phyloP scores from a whole-genome alignment of 2,329 filamentous ascomycete species.

The Aspergillus pseudoterreus region DNA sequence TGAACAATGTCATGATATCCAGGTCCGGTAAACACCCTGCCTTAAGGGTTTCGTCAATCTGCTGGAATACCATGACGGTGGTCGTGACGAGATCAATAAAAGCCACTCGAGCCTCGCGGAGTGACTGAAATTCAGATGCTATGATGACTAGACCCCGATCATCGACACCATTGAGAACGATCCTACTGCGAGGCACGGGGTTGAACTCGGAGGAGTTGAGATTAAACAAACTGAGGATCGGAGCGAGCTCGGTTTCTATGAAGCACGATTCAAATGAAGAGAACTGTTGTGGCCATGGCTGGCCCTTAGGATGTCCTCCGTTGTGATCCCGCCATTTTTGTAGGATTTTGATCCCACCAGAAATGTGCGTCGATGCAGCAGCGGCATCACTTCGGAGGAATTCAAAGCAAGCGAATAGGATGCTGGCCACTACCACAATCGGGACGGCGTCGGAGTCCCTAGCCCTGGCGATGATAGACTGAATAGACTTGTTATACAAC shows the following conservation, averaged over 20 bases:
- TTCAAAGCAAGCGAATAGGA: constrained; percentile 65
- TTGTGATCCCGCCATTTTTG: constrained; percentile 11
- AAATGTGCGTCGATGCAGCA: constrained; percentile 19
- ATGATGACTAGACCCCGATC: neutral
- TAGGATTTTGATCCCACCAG: constrained; percentile 13
- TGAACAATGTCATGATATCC: neutral
- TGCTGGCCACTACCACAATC: constrained; percentile 52
- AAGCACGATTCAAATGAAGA: constrained; percentile 8
- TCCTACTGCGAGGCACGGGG: neutral
- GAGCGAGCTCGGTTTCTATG: constrained; percentile 16
- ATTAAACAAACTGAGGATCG: constrained; percentile 14
- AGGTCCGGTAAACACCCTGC: neutral
- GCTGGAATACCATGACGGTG: constrained; percentile 1
- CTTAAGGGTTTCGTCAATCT: neutral
- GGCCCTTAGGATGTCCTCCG: neutral
- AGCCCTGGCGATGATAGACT: constrained; percentile 10
- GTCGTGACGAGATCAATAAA: constrained; percentile 14
- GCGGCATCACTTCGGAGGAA: constrained; percentile 26
- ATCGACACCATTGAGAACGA: constrained; percentile 7
- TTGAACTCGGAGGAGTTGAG: constrained; percentile 9
- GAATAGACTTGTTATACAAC: constrained; percentile 13
- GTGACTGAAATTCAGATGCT: constrained; percentile 7
- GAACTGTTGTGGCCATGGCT: neutral
- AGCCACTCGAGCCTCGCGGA: constrained; percentile 9
- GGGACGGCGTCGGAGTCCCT: constrained; percentile 50